Base-by-base conservation (phyloP, 805 yeast genomes). In the Yamadazyma akitaensis region DNA sequence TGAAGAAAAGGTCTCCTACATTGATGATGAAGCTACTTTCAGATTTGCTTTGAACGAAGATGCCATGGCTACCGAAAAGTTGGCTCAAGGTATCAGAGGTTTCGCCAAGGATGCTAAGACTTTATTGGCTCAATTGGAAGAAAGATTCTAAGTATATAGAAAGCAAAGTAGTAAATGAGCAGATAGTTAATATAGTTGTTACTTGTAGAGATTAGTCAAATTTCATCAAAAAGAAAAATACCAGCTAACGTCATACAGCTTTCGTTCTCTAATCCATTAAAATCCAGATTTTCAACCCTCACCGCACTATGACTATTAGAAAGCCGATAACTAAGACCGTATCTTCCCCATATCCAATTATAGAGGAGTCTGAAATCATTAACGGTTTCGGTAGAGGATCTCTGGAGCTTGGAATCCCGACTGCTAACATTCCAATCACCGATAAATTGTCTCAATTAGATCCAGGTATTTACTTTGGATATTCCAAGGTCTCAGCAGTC, bases 31-130 rank as follows among this genome's bases (percentile, higher is more conserved):
- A 76, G 72, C 96, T 43, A 70, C 77, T 54, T 94, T 94, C 90
- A 88, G 97, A 81, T 88, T 80, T 77, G 79, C 75, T 50, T 76
- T 94, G 60, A 92, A 94, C 76, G 96, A 94, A 70, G 98, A 94
- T 69, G 94, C 94, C 55, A 92, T 94, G 98, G 95, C 97, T 60
- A 89, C 97, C 56, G 97, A 89, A 77, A 94, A 94, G 79, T 82
- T 94, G 67, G 74, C 96, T 60, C 96, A 94, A 68, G 99, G 99
- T 81, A 94, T 94, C 76, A 87, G 98, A 80, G 82, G 84, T 70
- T 94, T 94, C 73, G 88, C 97, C 61, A 92, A 86, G 69, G 99
- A 94, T 70, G 85, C 95, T 61, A 82, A 75, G 60, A 84, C 96
- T 47, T 80, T 94, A 67, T 72, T 82, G 68, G 70, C 77, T 50